Conservation (phyloP, 345 rosid genomes). For the Geranium brycei region DNA sequence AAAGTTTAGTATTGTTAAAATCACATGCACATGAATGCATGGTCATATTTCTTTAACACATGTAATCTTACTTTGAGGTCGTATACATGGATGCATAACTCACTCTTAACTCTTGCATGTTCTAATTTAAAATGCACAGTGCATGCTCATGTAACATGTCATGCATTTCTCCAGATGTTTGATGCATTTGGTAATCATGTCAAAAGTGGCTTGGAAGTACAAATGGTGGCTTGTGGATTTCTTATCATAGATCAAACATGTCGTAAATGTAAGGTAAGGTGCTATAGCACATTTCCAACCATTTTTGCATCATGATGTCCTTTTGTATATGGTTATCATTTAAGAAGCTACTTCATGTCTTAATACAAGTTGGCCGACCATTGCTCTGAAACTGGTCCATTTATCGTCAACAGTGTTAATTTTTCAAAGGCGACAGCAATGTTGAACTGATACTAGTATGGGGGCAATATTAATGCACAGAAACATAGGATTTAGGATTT, state of each 20-base stretch:
- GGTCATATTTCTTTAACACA: not conserved
- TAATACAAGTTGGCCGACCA: not conserved
- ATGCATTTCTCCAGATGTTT: constrained; percentile 26
- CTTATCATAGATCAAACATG: constrained; percentile 20
- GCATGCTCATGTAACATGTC: not conserved
- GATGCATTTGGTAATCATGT: constrained; percentile 49
- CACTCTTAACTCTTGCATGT: too few relatives aligned
- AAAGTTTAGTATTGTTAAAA: not conserved
- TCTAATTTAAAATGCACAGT: not conserved
- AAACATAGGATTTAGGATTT: too few relatives aligned
- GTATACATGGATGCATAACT: too few relatives aligned
- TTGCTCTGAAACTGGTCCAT: not conserved
- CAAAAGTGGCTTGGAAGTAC: constrained; percentile 28
- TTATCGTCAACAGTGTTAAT: too few relatives aligned
- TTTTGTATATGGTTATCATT: not conserved
- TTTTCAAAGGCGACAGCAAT: too few relatives aligned
- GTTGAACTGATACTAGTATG: too few relatives aligned
- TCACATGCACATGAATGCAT: not conserved
- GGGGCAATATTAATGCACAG: too few relatives aligned
- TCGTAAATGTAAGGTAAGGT: constrained; percentile 28
- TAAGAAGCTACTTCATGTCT: not conserved
- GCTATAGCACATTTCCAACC: not conserved
- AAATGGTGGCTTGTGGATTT: constrained; percentile 32
- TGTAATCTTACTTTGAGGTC: not conserved
- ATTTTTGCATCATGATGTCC: not conserved